Evolutionary conservation across 306 rosid genomes (phyloP).

Genomic region (Hippophae gyantsensis): DNA sequence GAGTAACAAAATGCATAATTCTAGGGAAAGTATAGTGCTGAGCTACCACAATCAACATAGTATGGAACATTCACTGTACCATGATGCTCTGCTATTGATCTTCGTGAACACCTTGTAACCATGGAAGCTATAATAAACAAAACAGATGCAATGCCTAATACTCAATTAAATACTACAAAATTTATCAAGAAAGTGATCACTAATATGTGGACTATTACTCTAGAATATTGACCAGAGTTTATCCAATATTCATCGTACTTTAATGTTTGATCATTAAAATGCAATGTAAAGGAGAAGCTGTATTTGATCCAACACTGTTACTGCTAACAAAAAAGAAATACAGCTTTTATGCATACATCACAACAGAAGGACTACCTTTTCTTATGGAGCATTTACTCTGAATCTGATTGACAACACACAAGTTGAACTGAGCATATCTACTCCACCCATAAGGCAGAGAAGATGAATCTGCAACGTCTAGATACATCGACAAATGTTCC

Average conservation of each 20-base stretch:
- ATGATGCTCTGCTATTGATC: too few relatives aligned
- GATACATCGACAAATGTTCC: slow-evolving; percentile 30
- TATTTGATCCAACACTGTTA: neutral
- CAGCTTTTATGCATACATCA: neutral
- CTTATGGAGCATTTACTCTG: slow-evolving; percentile 24
- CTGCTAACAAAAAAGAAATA: neutral
- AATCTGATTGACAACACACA: slow-evolving; percentile 24
- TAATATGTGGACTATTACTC: neutral
- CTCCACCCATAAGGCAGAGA: slow-evolving; percentile 32
- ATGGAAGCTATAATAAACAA: too few relatives aligned
- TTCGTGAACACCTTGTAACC: too few relatives aligned
- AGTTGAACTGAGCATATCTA: slow-evolving; percentile 31
- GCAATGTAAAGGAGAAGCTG: neutral
- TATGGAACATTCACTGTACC: too few relatives aligned
- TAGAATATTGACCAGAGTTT: slow-evolving; percentile 1
- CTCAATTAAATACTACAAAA: neutral
- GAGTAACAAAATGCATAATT: too few relatives aligned
- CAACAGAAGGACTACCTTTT: slow-evolving; percentile 22
- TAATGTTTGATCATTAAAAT: neutral
- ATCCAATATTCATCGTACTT: neutral
- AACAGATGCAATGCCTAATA: too few relatives aligned
- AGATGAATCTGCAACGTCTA: slow-evolving; percentile 29
- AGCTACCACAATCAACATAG: too few relatives aligned
- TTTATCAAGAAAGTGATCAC: neutral
- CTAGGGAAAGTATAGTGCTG: too few relatives aligned